Evolutionary conservation across 805 yeast species (phyloP).

Genomic region (Candida parachauliodes): DNA sequence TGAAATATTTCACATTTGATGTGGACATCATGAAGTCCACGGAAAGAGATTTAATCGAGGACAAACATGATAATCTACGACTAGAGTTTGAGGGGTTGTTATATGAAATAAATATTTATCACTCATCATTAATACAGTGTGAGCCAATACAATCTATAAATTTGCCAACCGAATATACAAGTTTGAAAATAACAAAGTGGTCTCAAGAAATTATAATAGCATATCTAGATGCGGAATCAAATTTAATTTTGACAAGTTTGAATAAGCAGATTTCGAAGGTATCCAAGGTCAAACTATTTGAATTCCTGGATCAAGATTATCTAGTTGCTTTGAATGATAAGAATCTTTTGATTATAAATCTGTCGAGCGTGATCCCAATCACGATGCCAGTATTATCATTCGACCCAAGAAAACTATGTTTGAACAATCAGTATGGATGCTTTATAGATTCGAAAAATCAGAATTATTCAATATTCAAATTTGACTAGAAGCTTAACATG

Average conservation of each 20-base stretch:
- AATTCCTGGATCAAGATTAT: constrained; percentile 1
- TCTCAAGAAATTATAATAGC: constrained; percentile 3
- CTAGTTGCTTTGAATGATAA: constrained; percentile 5
- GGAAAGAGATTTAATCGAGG: not conserved
- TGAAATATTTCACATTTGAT: constrained; percentile 15
- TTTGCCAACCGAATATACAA: constrained; percentile 4
- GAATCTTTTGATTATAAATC: constrained; percentile 1
- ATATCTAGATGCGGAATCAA: constrained; percentile 3
- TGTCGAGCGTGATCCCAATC: not conserved
- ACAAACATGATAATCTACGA: not conserved
- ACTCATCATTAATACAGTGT: constrained; percentile 4
- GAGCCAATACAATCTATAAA: not conserved
- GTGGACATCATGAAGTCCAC: not conserved
- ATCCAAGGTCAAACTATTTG: constrained; percentile 8
- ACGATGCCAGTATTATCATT: constrained; percentile 4
- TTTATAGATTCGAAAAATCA: constrained; percentile 38
- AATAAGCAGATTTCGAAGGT: not conserved
- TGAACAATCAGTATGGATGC: constrained; percentile 25
- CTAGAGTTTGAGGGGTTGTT: constrained; percentile 2
- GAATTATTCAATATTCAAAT: constrained; percentile 32
- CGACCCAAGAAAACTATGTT: constrained; percentile 6
- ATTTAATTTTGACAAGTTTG: constrained; percentile 3
- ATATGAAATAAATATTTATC: not conserved
- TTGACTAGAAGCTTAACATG: no score
- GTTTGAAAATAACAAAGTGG: constrained; percentile 1